Evolutionary conservation across 2,329 filamentous ascomycete genomes (phyloP).

Genomic region (Acarospora socialis): DNA sequence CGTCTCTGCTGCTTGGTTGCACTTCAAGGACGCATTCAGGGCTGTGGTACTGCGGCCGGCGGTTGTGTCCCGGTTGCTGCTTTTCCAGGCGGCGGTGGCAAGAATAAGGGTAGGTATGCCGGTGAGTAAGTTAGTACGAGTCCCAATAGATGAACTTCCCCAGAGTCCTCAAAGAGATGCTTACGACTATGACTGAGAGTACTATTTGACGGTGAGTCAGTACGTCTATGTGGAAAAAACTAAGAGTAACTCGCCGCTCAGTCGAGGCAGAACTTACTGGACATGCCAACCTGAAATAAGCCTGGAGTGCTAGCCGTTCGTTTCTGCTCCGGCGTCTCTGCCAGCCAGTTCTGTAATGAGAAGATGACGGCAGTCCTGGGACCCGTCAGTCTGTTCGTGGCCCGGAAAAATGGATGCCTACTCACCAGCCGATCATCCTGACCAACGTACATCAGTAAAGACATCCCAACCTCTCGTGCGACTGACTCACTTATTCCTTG

Average conservation of each 20-base stretch:
- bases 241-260: slow-evolving; percentile 1
- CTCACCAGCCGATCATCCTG: slow-evolving; percentile 51
- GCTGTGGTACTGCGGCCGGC: slow-evolving; percentile 32
- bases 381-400: slow-evolving; percentile 1
- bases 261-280: slow-evolving; percentile 38
- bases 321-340: slow-evolving; percentile 33
- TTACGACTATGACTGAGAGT: slow-evolving; percentile 36
- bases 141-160: not conserved
- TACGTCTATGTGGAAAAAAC: not conserved
- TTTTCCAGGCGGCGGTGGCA: slow-evolving; percentile 36
- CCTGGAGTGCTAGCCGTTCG: slow-evolving; percentile 53
- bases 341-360: slow-evolving; percentile 34
- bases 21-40: slow-evolving; percentile 15
- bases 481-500: slow-evolving; percentile 58
- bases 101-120: slow-evolving; percentile 52
- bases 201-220: slow-evolving; percentile 4
- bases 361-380: slow-evolving; percentile 33
- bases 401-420: slow-evolving; percentile 4
- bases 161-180: not conserved
- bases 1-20: too few species aligned
- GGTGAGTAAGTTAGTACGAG: too few species aligned
- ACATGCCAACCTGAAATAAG: slow-evolving; percentile 66
- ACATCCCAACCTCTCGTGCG: slow-evolving; percentile 4
- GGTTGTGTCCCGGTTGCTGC: slow-evolving; percentile 32
- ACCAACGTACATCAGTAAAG: slow-evolving; percentile 10